Evolutionary conservation across 148 eudicot species (phyloP).

Genomic region (Chenopodium suecicum): DNA sequence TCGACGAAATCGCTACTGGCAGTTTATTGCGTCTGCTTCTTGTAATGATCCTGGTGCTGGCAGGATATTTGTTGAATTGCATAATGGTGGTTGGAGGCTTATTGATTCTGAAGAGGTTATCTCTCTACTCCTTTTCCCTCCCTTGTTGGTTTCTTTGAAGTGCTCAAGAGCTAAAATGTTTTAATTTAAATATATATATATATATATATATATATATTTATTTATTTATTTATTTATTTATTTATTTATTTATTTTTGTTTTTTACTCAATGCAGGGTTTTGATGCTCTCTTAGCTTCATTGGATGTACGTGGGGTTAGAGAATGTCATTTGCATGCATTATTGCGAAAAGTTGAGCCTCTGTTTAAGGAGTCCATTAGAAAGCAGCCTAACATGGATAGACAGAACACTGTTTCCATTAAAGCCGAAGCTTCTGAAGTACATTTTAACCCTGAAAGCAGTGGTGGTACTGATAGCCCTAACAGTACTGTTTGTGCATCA

Average conservation of each 20-base stretch:
- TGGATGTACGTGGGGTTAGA: constrained; percentile 81
- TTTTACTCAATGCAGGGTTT: constrained; percentile 53
- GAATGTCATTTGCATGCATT: constrained; percentile 73
- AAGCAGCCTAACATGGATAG: constrained; percentile 32
- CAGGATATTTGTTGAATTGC: constrained; percentile 76
- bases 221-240: no score
- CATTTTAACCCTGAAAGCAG: constrained; percentile 31
- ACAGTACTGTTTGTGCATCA: constrained; percentile 31
- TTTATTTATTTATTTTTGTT: no score
- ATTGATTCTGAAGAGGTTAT: constrained; percentile 83
- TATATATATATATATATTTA: background rate
- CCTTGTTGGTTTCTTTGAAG: background rate
- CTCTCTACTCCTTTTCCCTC: background rate
- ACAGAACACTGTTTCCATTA: constrained; percentile 17
- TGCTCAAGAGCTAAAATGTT: background rate
- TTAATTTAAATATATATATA: background rate
- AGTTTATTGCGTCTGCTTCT: constrained; percentile 68
- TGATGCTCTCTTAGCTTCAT: constrained; percentile 64
- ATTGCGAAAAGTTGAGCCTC: constrained; percentile 56
- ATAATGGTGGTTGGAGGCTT: constrained; percentile 73
- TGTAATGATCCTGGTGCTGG: constrained; percentile 82
- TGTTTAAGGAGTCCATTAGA: constrained; percentile 58
- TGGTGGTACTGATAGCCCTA: constrained; percentile 41
- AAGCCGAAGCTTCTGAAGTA: constrained; percentile 38
- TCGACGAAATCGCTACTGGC: constrained; percentile 88